Evolutionary conservation across 768 basidiomycete genomes (phyloP), one percentile per base, ranked within the genome.

Genomic region (Naematelia aurantialba): DNA sequence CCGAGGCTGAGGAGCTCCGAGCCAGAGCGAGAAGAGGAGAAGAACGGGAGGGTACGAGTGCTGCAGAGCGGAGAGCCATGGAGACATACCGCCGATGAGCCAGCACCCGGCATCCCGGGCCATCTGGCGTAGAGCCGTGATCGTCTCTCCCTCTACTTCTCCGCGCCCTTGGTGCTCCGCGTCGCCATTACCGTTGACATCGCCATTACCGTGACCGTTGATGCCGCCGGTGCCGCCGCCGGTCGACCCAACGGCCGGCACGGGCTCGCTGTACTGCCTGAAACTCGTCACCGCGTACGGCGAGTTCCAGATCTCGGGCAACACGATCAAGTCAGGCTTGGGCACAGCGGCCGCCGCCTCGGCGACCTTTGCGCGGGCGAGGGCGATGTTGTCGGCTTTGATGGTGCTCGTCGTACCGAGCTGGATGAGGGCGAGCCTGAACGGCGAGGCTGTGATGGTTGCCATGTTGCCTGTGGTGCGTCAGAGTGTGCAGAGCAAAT

Each of bases 361-460:
- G n/a, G 82, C 70, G 53, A 96, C 84, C 83, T 88, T 86, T 34
- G 87, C 84, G 30, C 83, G 80, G 1, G 94, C 94, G 82, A 91
- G 89, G 46, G 79, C 81, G 58, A 99, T 81, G 75, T 97, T 98
- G 14, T 82, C 64, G 0, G 80, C 64, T 78, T 97, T 98, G 78
- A 86, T 83, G 0, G 82, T 65, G 19, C 85, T 82, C 31, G 89
- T 79, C 54, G 80, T 79, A n/a, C 90, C 90, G 3, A 99, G 83
- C 76, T 99, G 96, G 57, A 97, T 84, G 47, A 97, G 81, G 0
- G 93, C 91, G 54, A 99, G 82, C 19, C 82, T 87, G 78, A 97
- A 97, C 1, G 85, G 81, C 66, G 84, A 86, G 75, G 89, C 73
- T 26, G 54, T 45, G 52, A 76, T 76, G 14, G 56, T 52, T n/a